Evolutionary conservation across 805 yeast species (phyloP), one percentile per base, ranked within the genome.

Genomic region (Lachancea nothofagi): DNA sequence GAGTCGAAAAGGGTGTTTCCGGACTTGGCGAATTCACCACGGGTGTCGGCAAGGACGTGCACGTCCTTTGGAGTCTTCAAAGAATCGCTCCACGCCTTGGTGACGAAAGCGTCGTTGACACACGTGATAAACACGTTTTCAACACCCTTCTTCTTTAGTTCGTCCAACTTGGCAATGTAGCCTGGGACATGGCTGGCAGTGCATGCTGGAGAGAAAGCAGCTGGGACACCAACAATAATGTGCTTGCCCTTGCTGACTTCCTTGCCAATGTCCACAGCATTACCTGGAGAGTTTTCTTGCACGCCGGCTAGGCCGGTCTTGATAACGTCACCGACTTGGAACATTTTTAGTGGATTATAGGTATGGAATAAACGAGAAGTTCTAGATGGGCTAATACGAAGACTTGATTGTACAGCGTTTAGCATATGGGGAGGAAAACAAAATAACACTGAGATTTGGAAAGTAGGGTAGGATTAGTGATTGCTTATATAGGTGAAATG

Each of bases 61-160:
- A 80, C 63, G 19, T 51, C 56, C 4, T 43, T 46, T 10, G 60
- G 63, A 12, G 59, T 50, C 17, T 58, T 53, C 26, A 73, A 54
- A 15, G 65, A 54, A 41, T 78, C 73, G 31, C 75, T 77, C 95
- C 95, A 88, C 0, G 93, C 89, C 51, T 76, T 74, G 55, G 80
- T 76, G 36, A 87, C 96, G 61, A 88, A 88, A 2, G 93, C 74
- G 58, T 88, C 96, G 62, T 88, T 88, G 35, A 85, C 95, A 14
- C 93, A 72, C 25, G 88, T 75, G 30, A 88, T 76, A 52, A 71
- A 77, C 37, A 87, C 61, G 31, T 50, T 45, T 33, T 75, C 64
- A 63, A 75, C 70, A n/a, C 95, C 95, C 63, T 82, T 80, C 21
- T 68, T 69, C 45, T 72, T 66, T 54, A 87, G 75, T 24, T 72